Conservation (phyloP, 345 rosid genomes). For the Aurinia saxatilis region DNA sequence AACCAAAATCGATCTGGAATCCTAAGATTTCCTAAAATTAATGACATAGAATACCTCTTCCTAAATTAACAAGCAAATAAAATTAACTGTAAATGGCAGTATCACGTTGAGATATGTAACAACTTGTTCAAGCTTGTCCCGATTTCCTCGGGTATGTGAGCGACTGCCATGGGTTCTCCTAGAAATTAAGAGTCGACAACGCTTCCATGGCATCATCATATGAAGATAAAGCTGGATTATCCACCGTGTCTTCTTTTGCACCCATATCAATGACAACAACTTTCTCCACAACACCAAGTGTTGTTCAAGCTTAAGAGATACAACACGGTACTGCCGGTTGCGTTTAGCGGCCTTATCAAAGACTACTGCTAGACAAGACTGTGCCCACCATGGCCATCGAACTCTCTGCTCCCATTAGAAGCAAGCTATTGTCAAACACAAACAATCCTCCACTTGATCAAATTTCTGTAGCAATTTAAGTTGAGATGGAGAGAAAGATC, state of each 20-base stretch:
- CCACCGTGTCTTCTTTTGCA: conserved; percentile 30
- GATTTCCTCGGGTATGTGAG: conserved; percentile 33
- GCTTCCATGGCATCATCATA: conserved; percentile 82
- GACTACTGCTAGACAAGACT: conserved; percentile 75
- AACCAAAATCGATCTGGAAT: too few species aligned
- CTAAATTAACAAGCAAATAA: too few species aligned
- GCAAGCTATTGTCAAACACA: conserved; percentile 63
- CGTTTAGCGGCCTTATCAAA: conserved; percentile 84
- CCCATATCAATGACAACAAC: conserved; percentile 22
- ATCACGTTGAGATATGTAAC: conserved; percentile 57
- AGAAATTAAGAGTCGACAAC: conserved; percentile 70
- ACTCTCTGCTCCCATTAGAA: conserved; percentile 95
- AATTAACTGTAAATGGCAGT: background rate
- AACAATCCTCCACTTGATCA: background rate
- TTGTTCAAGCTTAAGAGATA: conserved; percentile 94
- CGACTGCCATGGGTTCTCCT: conserved; percentile 51
- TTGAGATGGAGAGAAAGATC: conserved; percentile 19
- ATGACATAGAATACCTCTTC: too few species aligned
- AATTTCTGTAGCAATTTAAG: background rate
- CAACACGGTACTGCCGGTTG: conserved; percentile 94
- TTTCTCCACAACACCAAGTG: conserved; percentile 35
- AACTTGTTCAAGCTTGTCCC: conserved; percentile 64
- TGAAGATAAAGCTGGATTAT: conserved; percentile 36
- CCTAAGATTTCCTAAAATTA: too few species aligned
- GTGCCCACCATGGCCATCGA: conserved; percentile 98